phyloP scores from a whole-genome alignment of 208 protist genomes.

The Trypanosomatidae sp. region DNA sequence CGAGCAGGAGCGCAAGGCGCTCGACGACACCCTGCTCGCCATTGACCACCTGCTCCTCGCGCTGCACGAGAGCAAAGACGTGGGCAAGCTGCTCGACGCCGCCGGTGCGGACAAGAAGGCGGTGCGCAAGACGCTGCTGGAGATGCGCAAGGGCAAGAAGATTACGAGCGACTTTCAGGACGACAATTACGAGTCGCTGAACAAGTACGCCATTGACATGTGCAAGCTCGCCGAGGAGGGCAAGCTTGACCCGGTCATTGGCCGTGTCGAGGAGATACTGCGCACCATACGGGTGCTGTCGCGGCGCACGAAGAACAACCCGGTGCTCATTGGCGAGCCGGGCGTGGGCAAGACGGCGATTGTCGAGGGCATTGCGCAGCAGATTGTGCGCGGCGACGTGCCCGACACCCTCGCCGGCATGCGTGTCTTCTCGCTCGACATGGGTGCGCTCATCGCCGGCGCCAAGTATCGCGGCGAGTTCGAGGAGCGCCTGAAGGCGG shows the following conservation, averaged over 20 bases:
- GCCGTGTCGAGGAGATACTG: conserved; percentile 98
- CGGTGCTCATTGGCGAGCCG: conserved; percentile 97
- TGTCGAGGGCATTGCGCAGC: conserved; percentile 88
- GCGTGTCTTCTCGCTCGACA: conserved; percentile 92
- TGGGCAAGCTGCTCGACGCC: conserved; percentile 42
- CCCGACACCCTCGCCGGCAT: conserved; percentile 80
- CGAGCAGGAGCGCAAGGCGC: conserved; percentile 56
- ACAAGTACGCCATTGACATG: conserved; percentile 96
- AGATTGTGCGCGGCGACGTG: conserved; percentile 88
- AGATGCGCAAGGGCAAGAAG: conserved; percentile 79
- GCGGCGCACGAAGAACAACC: conserved; percentile 99
- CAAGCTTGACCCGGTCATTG: conserved; percentile 98
- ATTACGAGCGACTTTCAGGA: conserved; percentile 68
- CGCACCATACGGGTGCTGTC: conserved; percentile 94
- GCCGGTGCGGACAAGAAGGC: conserved; percentile 40
- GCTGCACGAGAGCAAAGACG: conserved; percentile 44
- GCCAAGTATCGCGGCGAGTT: conserved; percentile 99
- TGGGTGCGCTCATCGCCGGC: conserved; percentile 97
- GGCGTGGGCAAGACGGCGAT: conserved; percentile 92
- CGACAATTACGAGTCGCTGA: conserved; percentile 86
- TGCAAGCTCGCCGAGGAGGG: conserved; percentile 89
- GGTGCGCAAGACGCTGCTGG: conserved; percentile 42
- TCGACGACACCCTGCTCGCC: conserved; percentile 61
- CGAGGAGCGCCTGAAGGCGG: conserved; percentile 98
- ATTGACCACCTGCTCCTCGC: conserved; percentile 72